Conservation (phyloP, 768 basidiomycete species). For the Austroboletus eburneus region DNA sequence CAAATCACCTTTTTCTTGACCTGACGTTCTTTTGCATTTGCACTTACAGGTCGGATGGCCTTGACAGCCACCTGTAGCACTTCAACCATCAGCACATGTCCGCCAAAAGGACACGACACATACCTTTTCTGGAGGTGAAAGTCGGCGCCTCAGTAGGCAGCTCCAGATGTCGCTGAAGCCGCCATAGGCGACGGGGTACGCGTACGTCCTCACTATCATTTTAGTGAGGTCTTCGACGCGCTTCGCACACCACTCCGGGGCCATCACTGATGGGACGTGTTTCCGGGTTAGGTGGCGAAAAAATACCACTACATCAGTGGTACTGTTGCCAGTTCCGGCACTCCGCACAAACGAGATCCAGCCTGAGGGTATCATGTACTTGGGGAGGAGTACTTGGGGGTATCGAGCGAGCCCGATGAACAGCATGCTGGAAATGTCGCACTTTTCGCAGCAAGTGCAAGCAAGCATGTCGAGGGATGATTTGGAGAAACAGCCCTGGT, state of each 20-base stretch:
- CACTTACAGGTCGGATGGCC: constrained; percentile 12
- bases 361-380: too few relatives aligned
- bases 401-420: too few relatives aligned
- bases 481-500: neutral
- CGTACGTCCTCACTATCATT: constrained; percentile 7
- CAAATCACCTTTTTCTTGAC: constrained; percentile 15
- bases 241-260: constrained; percentile 1
- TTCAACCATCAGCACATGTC: neutral
- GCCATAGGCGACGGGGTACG: constrained; percentile 24
- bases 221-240: constrained; percentile 14
- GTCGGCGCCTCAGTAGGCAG: constrained; percentile 8
- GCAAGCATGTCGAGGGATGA: too few relatives aligned
- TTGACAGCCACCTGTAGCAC: constrained; percentile 26
- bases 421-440: too few relatives aligned
- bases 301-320: neutral
- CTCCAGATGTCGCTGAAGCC: constrained; percentile 31
- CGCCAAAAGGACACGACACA: neutral
- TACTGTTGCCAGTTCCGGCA: constrained; percentile 4
- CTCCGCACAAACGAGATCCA: neutral
- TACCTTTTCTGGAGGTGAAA: constrained; percentile 7
- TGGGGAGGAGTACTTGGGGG: too few relatives aligned
- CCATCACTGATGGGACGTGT: neutral
- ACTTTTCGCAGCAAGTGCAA: neutral
- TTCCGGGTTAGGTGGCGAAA: neutral
- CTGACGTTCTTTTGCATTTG: neutral